A percentile compares a stretch with the other conserved stretches of the same genome.
These are phyloP conservation scores for Daldinia childiae DNA, from an alignment of 495 filamentous ascomycete species.

Conservation along the genomic window DNA sequence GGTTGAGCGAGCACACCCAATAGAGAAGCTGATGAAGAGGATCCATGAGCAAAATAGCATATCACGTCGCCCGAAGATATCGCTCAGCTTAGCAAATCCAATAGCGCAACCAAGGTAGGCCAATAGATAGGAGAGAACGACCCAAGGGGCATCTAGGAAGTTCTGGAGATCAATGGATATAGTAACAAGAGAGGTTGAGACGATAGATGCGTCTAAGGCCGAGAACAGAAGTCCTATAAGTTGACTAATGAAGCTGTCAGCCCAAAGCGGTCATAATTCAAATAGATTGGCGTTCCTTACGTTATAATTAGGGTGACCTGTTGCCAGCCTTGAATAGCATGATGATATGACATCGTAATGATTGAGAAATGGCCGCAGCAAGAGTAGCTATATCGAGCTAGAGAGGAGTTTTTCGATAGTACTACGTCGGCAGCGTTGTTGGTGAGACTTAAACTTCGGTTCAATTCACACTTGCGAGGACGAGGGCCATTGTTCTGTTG, in stretches of 20 bases:
- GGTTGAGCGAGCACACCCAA: constrained; percentile 64
- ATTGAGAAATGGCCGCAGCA: not conserved
- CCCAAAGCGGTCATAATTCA: not conserved
- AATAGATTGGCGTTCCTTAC: constrained; percentile 21
- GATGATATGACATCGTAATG: constrained; percentile 33
- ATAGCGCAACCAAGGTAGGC: constrained; percentile 70
- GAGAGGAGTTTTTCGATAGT: not conserved
- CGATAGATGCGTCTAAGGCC: constrained; percentile 70
- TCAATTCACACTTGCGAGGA: not conserved
- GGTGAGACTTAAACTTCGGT: no score
- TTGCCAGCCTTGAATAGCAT: constrained; percentile 33
- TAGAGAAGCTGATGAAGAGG: constrained; percentile 64
- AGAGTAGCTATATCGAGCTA: not conserved
- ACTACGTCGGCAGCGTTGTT: not conserved
- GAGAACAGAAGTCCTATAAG: constrained; percentile 66
- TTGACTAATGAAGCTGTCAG: constrained; percentile 51
- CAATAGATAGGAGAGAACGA: constrained; percentile 67
- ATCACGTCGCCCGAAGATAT: constrained; percentile 66
- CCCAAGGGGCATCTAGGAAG: constrained; percentile 65
- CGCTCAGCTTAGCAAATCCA: constrained; percentile 67
- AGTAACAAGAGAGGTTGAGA: constrained; percentile 68
- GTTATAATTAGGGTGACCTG: constrained; percentile 36
- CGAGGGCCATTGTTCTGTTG: not conserved
- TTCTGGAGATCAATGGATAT: constrained; percentile 65
- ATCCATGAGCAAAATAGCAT: constrained; percentile 59